These are phyloP conservation scores for Ceriops tagal DNA, from an alignment of 345 rosid genomes.

Conservation along the genomic window DNA sequence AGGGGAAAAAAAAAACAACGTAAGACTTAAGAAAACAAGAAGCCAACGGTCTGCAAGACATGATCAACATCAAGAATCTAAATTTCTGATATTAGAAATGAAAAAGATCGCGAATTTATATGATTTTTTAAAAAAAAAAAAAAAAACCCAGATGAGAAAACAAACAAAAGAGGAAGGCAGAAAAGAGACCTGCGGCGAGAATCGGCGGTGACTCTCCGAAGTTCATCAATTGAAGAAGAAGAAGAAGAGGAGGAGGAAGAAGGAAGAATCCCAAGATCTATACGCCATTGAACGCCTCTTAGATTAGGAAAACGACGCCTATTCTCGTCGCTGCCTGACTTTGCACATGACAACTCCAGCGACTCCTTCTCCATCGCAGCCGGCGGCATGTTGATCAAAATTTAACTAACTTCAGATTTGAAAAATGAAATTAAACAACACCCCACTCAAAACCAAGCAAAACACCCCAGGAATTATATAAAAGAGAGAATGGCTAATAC, in stretches of 20 bases:
- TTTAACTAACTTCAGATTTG: too few relatives aligned
- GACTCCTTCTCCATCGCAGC: conserved; percentile 15
- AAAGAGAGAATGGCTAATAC: too few relatives aligned
- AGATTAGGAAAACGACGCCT: conserved; percentile 31
- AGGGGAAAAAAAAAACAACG: too few relatives aligned
- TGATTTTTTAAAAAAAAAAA: background rate
- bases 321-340: conserved; percentile 14
- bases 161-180: background rate
- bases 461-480: background rate
- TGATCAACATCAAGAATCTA: background rate
- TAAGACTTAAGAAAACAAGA: background rate
- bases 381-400: conserved; percentile 7
- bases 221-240: conserved; percentile 63
- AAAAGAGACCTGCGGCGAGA: conserved; percentile 69
- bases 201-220: conserved; percentile 81
- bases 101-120: too few relatives aligned
- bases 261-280: conserved; percentile 78
- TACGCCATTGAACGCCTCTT: conserved; percentile 85
- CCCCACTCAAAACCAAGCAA: background rate
- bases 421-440: conserved; percentile 1
- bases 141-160: background rate
- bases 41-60: background rate
- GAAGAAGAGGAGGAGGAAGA: conserved; percentile 35
- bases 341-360: conserved; percentile 14
- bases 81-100: too few relatives aligned